phyloP scores from a whole-genome alignment of 78 protist genomes.

The slime mould (Dictyostelium discoideum) region dicty_2.7 NC_007090.3:1265001-1265500 shows the following conservation, averaged over 20 bases:
- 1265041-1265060: neutral
- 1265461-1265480: neutral
- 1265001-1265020: neutral
- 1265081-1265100: constrained; percentile 3
- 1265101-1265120: neutral
- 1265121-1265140: neutral
- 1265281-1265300: too few relatives aligned
- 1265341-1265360: neutral
- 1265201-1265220: neutral
- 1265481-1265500: neutral
- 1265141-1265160: neutral
- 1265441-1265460: neutral
- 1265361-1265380: neutral
- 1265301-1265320: too few relatives aligned
- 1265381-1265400: neutral
- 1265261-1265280: too few relatives aligned
- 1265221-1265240: neutral
- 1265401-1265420: neutral
- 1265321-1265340: neutral
- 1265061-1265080: neutral
- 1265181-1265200: neutral
- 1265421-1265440: neutral
- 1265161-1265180: neutral
- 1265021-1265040: neutral
- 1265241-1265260: neutral